phyloP scores from a whole-genome alignment of 768 basidiomycete genomes.

The Suillus luteus region DNA sequence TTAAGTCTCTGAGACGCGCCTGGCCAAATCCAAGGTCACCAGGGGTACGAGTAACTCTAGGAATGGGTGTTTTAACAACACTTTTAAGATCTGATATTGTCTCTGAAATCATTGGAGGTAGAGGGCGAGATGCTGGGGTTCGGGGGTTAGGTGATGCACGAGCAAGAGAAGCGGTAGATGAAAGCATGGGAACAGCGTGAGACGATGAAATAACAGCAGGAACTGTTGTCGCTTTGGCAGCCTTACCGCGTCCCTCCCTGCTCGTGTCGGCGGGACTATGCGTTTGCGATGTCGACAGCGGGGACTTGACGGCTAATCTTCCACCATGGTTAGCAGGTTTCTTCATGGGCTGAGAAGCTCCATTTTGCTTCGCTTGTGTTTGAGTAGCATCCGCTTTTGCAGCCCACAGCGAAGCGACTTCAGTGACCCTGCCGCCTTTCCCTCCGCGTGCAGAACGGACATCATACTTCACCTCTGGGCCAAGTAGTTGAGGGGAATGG shows the following conservation, averaged over 20 bases:
- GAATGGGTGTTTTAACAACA: slow-evolving; percentile 16
- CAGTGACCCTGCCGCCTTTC: slow-evolving; percentile 69
- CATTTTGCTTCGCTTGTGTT: slow-evolving; percentile 15
- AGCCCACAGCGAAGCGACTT: slow-evolving; percentile 77
- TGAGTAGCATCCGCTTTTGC: slow-evolving; percentile 40
- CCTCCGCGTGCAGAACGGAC: slow-evolving; percentile 78
- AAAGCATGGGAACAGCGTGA: slow-evolving; percentile 69
- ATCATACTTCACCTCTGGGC: slow-evolving; percentile 67
- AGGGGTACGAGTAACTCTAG: slow-evolving; percentile 19
- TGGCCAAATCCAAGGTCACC: slow-evolving; percentile 74
- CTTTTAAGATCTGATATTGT: slow-evolving; percentile 23
- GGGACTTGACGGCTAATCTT: slow-evolving; percentile 16
- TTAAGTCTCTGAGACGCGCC: slow-evolving; percentile 73
- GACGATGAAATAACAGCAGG: slow-evolving; percentile 73
- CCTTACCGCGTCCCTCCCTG: slow-evolving; percentile 27
- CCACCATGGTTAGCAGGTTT: slow-evolving; percentile 18
- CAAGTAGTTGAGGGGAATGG: slow-evolving; percentile 37
- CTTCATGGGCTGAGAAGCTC: slow-evolving; percentile 8
- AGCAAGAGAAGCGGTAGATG: slow-evolving; percentile 76
- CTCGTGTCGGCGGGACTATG: not conserved
- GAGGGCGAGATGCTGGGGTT: slow-evolving; percentile 25
- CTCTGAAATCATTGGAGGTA: slow-evolving; percentile 41
- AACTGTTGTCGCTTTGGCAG: slow-evolving; percentile 64
- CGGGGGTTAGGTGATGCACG: slow-evolving; percentile 38
- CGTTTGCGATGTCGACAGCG: slow-evolving; percentile 8